phyloP scores from a whole-genome alignment of 2,329 filamentous ascomycete genomes.

The Periconia digitata region DNA sequence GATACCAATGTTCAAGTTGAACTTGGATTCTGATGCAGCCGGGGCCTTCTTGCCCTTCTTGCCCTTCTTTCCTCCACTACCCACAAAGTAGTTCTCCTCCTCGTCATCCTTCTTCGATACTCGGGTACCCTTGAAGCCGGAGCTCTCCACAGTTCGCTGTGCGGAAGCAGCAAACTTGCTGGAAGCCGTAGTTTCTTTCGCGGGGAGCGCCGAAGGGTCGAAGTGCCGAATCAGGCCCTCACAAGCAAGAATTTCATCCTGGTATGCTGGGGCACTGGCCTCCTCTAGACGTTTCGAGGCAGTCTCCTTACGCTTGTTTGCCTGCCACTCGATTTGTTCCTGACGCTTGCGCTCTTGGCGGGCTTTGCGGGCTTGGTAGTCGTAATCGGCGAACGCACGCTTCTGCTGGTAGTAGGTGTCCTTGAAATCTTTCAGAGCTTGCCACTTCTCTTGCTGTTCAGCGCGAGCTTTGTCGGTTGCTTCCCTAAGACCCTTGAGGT shows the following conservation, averaged over 20 bases:
- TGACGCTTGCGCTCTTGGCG: constrained; percentile 76
- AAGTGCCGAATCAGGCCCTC: constrained; percentile 89
- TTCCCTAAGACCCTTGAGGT: constrained; percentile 78
- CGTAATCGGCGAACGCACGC: constrained; percentile 80
- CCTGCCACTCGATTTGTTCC: constrained; percentile 73
- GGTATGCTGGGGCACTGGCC: constrained; percentile 82
- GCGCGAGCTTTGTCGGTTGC: constrained; percentile 81
- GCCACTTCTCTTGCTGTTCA: constrained; percentile 84
- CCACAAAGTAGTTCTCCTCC: constrained; percentile 81
- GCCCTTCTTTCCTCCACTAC: constrained; percentile 75
- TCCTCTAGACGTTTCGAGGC: constrained; percentile 77
- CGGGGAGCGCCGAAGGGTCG: constrained; percentile 67
- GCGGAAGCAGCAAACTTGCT: constrained; percentile 74
- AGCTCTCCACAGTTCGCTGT: constrained; percentile 80
- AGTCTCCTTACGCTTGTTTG: constrained; percentile 73
- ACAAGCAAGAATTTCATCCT: constrained; percentile 87
- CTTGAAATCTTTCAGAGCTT: constrained; percentile 81
- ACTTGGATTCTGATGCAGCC: constrained; percentile 58
- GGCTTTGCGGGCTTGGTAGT: constrained; percentile 78
- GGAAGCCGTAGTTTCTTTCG: constrained; percentile 64
- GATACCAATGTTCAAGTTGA: constrained; percentile 86
- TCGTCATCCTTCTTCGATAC: constrained; percentile 84
- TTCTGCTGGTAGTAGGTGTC: constrained; percentile 82
- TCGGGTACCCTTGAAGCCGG: constrained; percentile 81
- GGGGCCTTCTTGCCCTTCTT: constrained; percentile 88